Conservation (phyloP, 192 early-diverging fungal genomes). For the Gonapodya sp. region DNA sequence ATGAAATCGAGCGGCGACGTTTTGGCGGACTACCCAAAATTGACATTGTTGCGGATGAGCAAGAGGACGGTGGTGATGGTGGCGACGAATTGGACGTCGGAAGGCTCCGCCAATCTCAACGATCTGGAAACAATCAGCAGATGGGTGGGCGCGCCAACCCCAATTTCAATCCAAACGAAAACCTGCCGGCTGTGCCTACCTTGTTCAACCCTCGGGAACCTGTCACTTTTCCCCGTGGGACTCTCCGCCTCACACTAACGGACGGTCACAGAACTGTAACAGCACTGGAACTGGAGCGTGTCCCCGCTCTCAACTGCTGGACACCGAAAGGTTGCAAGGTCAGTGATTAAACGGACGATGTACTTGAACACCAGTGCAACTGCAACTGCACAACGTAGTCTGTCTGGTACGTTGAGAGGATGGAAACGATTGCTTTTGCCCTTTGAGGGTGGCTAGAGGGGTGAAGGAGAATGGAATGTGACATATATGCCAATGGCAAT, state of each 20-base stretch:
- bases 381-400: too few species aligned
- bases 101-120: background rate
- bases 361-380: background rate
- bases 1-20: background rate
- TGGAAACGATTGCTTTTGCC: too few species aligned
- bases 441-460: too few species aligned
- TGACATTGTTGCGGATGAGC: background rate
- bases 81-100: background rate
- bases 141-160: too few species aligned
- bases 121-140: too few species aligned
- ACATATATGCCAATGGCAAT: too few species aligned
- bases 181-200: background rate
- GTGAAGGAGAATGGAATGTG: too few species aligned
- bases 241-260: constrained; percentile 7
- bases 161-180: too few species aligned
- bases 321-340: background rate
- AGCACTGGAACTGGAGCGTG: background rate
- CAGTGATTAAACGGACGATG: background rate
- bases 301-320: background rate
- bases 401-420: too few species aligned
- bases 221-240: background rate
- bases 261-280: background rate
- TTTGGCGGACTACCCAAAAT: background rate
- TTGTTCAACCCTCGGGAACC: background rate
- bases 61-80: background rate